A percentile compares a stretch with the other conserved stretches of the same genome.
Evolutionary conservation across 495 filamentous ascomycete genomes (phyloP).

Genomic region (Penicillium mononematosum): DNA sequence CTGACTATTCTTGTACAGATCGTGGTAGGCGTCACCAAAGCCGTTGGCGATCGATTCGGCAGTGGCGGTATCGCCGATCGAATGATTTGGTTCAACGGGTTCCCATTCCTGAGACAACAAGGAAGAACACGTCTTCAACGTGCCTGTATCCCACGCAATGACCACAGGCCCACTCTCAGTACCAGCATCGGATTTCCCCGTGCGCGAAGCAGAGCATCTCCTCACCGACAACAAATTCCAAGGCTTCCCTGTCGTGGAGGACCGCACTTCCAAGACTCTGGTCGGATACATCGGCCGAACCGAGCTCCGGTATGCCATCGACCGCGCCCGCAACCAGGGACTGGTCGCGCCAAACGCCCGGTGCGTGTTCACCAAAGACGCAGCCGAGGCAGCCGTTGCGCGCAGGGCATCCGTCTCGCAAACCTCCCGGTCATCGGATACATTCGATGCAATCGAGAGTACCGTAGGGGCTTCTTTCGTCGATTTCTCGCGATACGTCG

Average conservation of each 20-base stretch:
- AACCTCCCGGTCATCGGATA: conserved; percentile 49
- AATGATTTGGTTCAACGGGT: conserved; percentile 99
- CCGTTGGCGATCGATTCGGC: conserved; percentile 84
- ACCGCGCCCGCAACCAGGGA: conserved; percentile 75
- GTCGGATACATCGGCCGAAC: conserved; percentile 95
- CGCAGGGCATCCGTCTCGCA: conserved; percentile 35
- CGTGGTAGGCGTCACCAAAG: conserved; percentile 95
- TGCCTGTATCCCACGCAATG: conserved; percentile 92
- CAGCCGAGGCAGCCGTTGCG: conserved; percentile 40
- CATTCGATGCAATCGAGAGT: conserved; percentile 62
- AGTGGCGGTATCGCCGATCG: conserved; percentile 96
- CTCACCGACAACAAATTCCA: conserved; percentile 83
- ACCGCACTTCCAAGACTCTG: conserved; percentile 64
- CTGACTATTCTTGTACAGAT: conserved; percentile 53
- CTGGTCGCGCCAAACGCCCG: conserved; percentile 63
- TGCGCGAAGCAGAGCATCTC: conserved; percentile 71
- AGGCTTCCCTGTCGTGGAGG: conserved; percentile 90
- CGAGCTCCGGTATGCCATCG: conserved; percentile 89
- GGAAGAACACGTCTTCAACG: conserved; percentile 96
- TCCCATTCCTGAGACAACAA: conserved; percentile 96
- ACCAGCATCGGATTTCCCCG: conserved; percentile 69
- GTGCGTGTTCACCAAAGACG: conserved; percentile 77
- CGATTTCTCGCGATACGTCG: conserved; percentile 85
- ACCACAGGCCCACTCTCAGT: conserved; percentile 71
- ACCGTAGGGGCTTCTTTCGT: conserved; percentile 58